Evolutionary conservation across 2,329 filamentous ascomycete species (phyloP).

Genomic region (Fonsecaea pugnacius): DNA sequence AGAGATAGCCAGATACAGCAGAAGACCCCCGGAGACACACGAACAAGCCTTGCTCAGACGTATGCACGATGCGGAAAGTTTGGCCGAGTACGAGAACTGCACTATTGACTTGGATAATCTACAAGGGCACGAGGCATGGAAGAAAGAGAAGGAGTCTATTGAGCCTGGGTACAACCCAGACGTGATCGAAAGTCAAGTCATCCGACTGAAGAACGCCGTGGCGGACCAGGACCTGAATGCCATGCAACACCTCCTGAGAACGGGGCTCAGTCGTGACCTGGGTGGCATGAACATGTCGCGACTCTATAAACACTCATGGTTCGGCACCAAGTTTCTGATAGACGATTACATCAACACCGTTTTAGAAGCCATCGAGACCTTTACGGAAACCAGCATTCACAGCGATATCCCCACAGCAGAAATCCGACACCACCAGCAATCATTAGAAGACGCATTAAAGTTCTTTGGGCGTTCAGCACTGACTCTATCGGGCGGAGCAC

Average conservation of each 20-base stretch:
- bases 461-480: constrained; percentile 73
- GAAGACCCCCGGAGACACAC: constrained; percentile 25
- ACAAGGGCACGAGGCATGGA: constrained; percentile 83
- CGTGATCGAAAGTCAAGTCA: constrained; percentile 71
- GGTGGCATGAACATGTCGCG: constrained; percentile 83
- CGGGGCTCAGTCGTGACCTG: constrained; percentile 76
- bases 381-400: constrained; percentile 66
- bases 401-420: constrained; percentile 26
- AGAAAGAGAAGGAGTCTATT: constrained; percentile 63
- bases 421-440: constrained; percentile 28
- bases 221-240: constrained; percentile 70
- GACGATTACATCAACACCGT: constrained; percentile 85
- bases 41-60: constrained; percentile 20
- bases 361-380: constrained; percentile 70
- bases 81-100: constrained; percentile 73
- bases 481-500: constrained; percentile 81
- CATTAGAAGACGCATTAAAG: constrained; percentile 33
- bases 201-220: constrained; percentile 75
- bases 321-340: constrained; percentile 84
- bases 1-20: constrained; percentile 32
- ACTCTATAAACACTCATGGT: constrained; percentile 81
- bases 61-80: constrained; percentile 64
- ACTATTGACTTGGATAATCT: constrained; percentile 77
- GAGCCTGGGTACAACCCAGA: constrained; percentile 70
- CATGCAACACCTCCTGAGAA: constrained; percentile 82